phyloP scores from a whole-genome alignment of 73 alveolate genomes.

The Paramecium sexaurelia region DNA sequence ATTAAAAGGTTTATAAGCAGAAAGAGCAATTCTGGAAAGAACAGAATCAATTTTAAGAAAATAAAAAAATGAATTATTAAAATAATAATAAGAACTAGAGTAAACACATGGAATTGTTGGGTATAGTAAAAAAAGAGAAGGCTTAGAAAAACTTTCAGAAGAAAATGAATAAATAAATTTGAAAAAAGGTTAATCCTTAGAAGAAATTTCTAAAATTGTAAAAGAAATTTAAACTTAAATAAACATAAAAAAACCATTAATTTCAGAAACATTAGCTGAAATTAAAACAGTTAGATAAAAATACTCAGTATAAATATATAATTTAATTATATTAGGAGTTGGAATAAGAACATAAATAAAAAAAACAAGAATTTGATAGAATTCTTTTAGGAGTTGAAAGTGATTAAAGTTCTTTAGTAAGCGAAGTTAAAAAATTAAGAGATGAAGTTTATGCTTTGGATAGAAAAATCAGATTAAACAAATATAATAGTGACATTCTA shows the following conservation, averaged over 20 bases:
- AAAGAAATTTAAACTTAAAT: conserved; percentile 36
- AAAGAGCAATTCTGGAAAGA: conserved; percentile 32
- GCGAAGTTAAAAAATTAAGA: conserved; percentile 58
- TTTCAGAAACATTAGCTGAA: background rate
- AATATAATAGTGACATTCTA: conserved; percentile 39
- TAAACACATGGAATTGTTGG: conserved; percentile 54
- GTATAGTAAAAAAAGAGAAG: conserved; percentile 1
- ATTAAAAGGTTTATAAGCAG: conserved; percentile 13
- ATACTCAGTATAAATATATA: background rate
- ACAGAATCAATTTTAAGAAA: conserved; percentile 23
- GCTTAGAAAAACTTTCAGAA: conserved; percentile 21
- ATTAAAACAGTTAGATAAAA: background rate
- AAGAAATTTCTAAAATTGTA: background rate
- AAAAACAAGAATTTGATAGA: conserved; percentile 62
- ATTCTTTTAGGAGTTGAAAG: conserved; percentile 55
- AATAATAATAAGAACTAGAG: conserved; percentile 41
- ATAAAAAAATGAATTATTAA: conserved; percentile 8
- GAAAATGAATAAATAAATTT: background rate
- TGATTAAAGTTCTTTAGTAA: conserved; percentile 26
- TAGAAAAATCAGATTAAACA: conserved; percentile 38
- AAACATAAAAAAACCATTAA: background rate
- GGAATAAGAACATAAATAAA: conserved; percentile 50
- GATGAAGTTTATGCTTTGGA: conserved; percentile 66
- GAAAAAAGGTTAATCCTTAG: background rate
- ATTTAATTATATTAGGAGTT: background rate